These are phyloP conservation scores for Furculomyces boomerangus DNA, from an alignment of 371 early-diverging fungal species.

Conservation along the genomic window DNA sequence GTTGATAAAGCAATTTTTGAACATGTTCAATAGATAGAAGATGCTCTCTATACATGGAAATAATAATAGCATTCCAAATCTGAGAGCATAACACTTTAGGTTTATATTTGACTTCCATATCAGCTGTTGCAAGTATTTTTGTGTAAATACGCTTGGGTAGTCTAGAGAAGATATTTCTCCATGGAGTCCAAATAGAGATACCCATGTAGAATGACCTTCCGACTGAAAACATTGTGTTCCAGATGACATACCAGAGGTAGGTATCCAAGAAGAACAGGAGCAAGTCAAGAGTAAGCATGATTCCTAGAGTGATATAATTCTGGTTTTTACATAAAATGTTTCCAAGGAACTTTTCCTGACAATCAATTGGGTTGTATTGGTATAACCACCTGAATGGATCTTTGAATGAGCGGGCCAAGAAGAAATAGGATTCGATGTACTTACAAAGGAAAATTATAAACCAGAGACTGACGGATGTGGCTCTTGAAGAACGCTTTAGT, in stretches of 20 bases:
- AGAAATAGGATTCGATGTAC: constrained; percentile 66
- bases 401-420: constrained; percentile 62
- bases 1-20: constrained; percentile 58
- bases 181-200: constrained; percentile 72
- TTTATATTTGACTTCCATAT: constrained; percentile 50
- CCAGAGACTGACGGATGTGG: constrained; percentile 63
- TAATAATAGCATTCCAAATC: constrained; percentile 77
- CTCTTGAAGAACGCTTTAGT: constrained; percentile 48
- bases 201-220: constrained; percentile 62
- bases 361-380: constrained; percentile 32
- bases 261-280: constrained; percentile 76
- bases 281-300: constrained; percentile 62
- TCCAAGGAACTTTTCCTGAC: constrained; percentile 34
- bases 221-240: constrained; percentile 65
- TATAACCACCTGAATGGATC: constrained; percentile 58
- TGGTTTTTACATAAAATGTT: constrained; percentile 39
- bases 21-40: constrained; percentile 60
- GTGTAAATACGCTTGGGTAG: constrained; percentile 73
- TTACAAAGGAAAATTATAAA: constrained; percentile 55
- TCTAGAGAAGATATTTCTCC: constrained; percentile 69
- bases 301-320: constrained; percentile 47
- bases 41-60: constrained; percentile 76
- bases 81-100: constrained; percentile 65
- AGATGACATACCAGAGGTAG: constrained; percentile 81
- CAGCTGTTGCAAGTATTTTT: constrained; percentile 52